Conservation (phyloP, 2,329 filamentous ascomycete species). For the Colletotrichum tanaceti region DNA sequence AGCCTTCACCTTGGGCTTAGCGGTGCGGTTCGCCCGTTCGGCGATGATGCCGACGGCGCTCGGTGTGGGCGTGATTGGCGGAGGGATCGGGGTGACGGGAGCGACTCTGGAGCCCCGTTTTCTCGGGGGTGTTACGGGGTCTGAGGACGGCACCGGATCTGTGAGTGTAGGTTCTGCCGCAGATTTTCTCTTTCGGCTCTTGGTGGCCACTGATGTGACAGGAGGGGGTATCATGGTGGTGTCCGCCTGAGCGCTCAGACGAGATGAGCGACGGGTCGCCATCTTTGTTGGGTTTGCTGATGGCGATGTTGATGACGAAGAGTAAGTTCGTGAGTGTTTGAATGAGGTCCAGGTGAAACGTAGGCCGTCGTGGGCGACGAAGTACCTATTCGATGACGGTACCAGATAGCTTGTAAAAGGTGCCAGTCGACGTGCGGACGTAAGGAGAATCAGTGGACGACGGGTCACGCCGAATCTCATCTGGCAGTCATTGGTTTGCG, state of each 20-base stretch:
- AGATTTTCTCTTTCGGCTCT: slow-evolving; percentile 52
- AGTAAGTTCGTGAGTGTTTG: neutral
- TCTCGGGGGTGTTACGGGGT: slow-evolving; percentile 49
- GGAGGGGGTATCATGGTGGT: slow-evolving; percentile 36
- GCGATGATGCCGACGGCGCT: slow-evolving; percentile 56
- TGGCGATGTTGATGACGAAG: neutral
- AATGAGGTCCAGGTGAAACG: neutral
- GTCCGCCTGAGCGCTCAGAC: slow-evolving; percentile 52
- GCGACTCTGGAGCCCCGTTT: slow-evolving; percentile 45
- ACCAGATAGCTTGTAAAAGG: neutral
- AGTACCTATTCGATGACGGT: neutral
- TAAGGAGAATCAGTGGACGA: neutral
- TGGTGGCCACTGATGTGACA: slow-evolving; percentile 43
- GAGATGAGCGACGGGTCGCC: slow-evolving; percentile 54
- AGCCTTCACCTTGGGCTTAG: slow-evolving; percentile 52
- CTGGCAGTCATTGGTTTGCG: neutral
- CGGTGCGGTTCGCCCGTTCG: slow-evolving; percentile 45
- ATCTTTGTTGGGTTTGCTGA: slow-evolving; percentile 4
- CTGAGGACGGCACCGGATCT: slow-evolving; percentile 41
- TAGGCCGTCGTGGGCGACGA: neutral
- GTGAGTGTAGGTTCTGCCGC: slow-evolving; percentile 14
- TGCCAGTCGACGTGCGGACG: slow-evolving; percentile 3
- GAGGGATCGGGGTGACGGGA: slow-evolving; percentile 41
- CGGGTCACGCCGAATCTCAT: slow-evolving; percentile 7
- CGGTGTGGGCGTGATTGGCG: slow-evolving; percentile 62